These are phyloP conservation scores for Fusarium napiforme DNA, from an alignment of 2,329 filamentous ascomycete species.

Conservation along the genomic window DNA sequence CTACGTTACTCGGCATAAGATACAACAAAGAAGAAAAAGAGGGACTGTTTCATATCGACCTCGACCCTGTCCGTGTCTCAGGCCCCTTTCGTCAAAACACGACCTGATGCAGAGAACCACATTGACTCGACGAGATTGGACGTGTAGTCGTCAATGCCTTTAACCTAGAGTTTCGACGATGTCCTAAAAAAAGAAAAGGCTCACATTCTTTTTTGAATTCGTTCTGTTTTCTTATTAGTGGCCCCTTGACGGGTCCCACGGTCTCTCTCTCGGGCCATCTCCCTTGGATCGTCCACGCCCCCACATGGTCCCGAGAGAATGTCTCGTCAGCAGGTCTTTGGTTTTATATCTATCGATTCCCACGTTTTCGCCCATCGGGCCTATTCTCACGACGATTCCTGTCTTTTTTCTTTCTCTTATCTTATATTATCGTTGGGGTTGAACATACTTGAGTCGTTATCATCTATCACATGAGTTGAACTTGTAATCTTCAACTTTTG, in stretches of 20 bases:
- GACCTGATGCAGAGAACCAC: slow-evolving; percentile 31
- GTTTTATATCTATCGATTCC: slow-evolving; percentile 44
- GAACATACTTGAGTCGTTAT: neutral
- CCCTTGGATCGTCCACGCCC: slow-evolving; percentile 40
- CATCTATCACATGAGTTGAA: neutral
- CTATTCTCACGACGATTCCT: slow-evolving; percentile 15
- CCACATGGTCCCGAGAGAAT: slow-evolving; percentile 39
- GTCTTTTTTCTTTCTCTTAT: slow-evolving; percentile 12
- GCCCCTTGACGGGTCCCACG: slow-evolving; percentile 35
- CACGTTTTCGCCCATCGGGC: slow-evolving; percentile 31
- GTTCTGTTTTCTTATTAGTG: slow-evolving; percentile 21
- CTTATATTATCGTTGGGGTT: neutral
- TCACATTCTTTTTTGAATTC: neutral
- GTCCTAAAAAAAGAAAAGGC: slow-evolving; percentile 35
- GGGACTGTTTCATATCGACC: slow-evolving; percentile 41
- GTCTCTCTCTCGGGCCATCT: slow-evolving; percentile 40
- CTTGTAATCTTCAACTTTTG: neutral
- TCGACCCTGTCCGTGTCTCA: slow-evolving; percentile 37
- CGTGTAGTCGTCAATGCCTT: slow-evolving; percentile 25
- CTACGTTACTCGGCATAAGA: slow-evolving; percentile 4
- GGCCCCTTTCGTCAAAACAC: slow-evolving; percentile 36
- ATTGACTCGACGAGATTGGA: neutral
- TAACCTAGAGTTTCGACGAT: slow-evolving; percentile 32
- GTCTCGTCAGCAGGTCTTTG: slow-evolving; percentile 37
- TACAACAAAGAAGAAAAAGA: slow-evolving; percentile 23